Evolutionary conservation across 306 rosid species (phyloP).

Genomic region (Nissolia schottii): DNA sequence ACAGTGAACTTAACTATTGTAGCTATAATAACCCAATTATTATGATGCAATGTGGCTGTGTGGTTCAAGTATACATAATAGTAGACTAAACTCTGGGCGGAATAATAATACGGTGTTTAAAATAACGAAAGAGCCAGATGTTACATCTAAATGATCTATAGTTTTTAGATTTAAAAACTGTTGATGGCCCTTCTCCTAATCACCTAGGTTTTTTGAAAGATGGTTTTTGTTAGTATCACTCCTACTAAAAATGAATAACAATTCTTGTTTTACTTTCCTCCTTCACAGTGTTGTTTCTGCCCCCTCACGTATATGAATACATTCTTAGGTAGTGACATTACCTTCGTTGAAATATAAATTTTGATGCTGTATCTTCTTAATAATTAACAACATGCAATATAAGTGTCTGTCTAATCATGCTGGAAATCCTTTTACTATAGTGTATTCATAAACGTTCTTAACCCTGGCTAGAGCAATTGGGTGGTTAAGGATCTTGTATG

Average conservation of each 20-base stretch:
- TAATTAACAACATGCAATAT: slow-evolving; percentile 1
- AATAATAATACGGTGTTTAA: too few species aligned
- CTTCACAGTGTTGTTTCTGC: neutral
- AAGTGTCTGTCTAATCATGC: neutral
- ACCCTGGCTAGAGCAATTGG: slow-evolving; percentile 10
- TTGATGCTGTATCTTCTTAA: neutral
- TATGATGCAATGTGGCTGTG: too few species aligned
- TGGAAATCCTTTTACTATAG: neutral
- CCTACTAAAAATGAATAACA: slow-evolving; percentile 8
- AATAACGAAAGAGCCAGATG: too few species aligned
- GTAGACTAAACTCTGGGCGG: too few species aligned
- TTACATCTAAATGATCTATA: neutral
- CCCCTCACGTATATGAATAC: neutral
- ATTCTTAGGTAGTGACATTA: neutral
- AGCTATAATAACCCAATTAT: too few species aligned
- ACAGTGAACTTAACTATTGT: too few species aligned
- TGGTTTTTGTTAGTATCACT: slow-evolving; percentile 10
- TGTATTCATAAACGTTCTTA: neutral
- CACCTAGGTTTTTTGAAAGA: neutral
- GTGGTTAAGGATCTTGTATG: slow-evolving; percentile 19
- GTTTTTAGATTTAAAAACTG: neutral
- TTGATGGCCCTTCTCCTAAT: too few species aligned
- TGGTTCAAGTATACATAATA: too few species aligned
- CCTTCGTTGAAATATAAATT: slow-evolving; percentile 5
- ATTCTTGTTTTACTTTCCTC: neutral